Percentiles rank a stretch among this genome's conserved stretches.
phyloP scores from a whole-genome alignment of 192 early-diverging fungal species.

The Coemansia reversa region DNA sequence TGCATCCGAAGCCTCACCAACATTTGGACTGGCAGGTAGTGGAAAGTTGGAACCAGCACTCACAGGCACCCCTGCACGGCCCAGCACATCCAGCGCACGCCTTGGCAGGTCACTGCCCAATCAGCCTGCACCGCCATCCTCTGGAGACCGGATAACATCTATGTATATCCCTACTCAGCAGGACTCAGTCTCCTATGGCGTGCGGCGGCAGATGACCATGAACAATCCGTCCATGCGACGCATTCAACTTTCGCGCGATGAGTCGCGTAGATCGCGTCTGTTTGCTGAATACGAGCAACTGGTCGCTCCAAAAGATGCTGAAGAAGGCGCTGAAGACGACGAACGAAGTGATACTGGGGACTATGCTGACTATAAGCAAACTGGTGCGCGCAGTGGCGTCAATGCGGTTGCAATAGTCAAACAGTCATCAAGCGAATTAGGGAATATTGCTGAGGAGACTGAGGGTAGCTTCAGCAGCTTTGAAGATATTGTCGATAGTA shows the following conservation, averaged over 20 bases:
- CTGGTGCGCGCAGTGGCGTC: background rate
- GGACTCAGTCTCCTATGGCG: conserved; percentile 3
- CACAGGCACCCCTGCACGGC: conserved; percentile 12
- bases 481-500: conserved; percentile 13
- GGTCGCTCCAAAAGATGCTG: conserved; percentile 26
- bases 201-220: conserved; percentile 37
- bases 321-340: conserved; percentile 30
- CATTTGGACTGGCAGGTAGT: conserved; percentile 1
- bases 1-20: no score
- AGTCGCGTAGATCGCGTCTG: conserved; percentile 37
- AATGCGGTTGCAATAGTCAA: no score
- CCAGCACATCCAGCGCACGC: conserved; percentile 31
- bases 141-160: conserved; percentile 12
- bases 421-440: conserved; percentile 6
- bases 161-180: conserved; percentile 28
- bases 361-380: conserved; percentile 1
- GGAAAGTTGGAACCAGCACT: background rate
- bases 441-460: conserved; percentile 25
- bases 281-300: conserved; percentile 53
- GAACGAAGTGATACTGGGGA: conserved; percentile 12
- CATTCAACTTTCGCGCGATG: conserved; percentile 49
- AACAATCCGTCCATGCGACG: conserved; percentile 23
- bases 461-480: conserved; percentile 20
- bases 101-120: background rate
- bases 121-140: background rate